A percentile compares a stretch with the other conserved stretches of the same genome.
Evolutionary conservation across 2,329 filamentous ascomycete species (phyloP).

Genomic region (Diaporthe citri): DNA sequence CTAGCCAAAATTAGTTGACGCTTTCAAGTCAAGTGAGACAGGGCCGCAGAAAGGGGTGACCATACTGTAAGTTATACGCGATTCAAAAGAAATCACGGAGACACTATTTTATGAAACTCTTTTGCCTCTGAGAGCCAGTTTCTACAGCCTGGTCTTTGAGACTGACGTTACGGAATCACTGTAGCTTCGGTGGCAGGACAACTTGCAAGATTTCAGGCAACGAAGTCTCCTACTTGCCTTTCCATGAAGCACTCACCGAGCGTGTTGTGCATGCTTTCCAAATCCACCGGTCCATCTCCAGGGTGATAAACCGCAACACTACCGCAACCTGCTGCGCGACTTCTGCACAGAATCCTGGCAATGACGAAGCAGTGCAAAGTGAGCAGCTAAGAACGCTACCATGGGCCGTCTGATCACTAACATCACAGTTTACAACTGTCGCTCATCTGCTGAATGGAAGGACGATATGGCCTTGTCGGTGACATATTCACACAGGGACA

Average conservation of each 20-base stretch:
- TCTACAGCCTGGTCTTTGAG: no score
- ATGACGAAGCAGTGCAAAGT: not conserved
- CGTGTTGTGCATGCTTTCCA: no score
- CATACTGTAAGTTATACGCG: no score
- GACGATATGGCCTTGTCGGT: slow-evolving; percentile 7
- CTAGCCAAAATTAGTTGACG: no score
- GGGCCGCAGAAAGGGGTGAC: no score
- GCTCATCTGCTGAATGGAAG: slow-evolving; percentile 13
- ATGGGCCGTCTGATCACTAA: no score
- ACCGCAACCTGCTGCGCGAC: not conserved
- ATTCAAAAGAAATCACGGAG: no score
- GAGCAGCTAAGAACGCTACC: not conserved
- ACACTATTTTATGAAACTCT: no score
- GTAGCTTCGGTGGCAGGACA: slow-evolving; percentile 11
- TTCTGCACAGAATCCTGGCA: not conserved
- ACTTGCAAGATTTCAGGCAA: not conserved
- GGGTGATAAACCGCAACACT: slow-evolving; percentile 28
- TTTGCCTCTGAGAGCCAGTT: no score
- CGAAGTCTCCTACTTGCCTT: not conserved
- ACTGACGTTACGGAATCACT: not conserved
- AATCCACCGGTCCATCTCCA: slow-evolving; percentile 6
- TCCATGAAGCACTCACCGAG: no score
- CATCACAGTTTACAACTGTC: slow-evolving; percentile 16
- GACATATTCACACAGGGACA: slow-evolving; percentile 3
- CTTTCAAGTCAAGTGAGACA: no score